Conservation (phyloP, 495 filamentous ascomycete genomes). For the Aspergillus nanangensis region DNA sequence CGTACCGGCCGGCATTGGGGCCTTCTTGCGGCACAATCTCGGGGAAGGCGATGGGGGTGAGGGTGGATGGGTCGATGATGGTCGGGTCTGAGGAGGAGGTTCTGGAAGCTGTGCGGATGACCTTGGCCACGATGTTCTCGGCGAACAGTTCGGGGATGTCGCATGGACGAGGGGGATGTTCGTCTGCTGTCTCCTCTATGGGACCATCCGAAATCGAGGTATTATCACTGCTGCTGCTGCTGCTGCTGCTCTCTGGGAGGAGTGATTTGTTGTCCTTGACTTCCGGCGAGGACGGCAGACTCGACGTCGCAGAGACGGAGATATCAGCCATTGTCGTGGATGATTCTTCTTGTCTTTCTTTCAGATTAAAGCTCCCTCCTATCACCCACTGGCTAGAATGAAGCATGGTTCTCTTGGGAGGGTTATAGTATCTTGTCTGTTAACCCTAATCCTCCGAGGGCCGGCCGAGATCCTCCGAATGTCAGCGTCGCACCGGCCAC, state of each 20-base stretch:
- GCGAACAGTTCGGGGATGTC: constrained; percentile 17
- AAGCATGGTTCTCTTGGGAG: no score
- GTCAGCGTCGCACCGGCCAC: no score
- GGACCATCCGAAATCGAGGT: constrained; percentile 5
- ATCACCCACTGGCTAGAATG: no score
- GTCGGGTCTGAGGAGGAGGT: constrained; percentile 7
- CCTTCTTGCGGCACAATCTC: constrained; percentile 24
- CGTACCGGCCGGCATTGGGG: constrained; percentile 17
- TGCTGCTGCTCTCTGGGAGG: neutral
- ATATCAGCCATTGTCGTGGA: no score
- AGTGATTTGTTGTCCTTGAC: neutral
- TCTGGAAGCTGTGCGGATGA: constrained; percentile 18
- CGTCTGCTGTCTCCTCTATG: neutral
- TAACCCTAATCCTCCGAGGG: no score
- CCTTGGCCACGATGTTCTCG: constrained; percentile 24
- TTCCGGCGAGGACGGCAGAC: constrained; percentile 1
- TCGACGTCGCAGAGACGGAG: neutral
- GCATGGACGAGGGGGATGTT: neutral
- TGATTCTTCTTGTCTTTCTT: no score
- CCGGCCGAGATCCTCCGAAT: no score
- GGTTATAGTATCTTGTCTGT: no score
- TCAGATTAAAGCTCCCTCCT: no score
- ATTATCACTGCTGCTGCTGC: no score
- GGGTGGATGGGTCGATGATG: constrained; percentile 2
- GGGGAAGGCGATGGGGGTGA: constrained; percentile 21